These are phyloP conservation scores for Smallanthus sonchifolius DNA, from an alignment of 129 eudicot genomes.

Conservation along the genomic window DNA sequence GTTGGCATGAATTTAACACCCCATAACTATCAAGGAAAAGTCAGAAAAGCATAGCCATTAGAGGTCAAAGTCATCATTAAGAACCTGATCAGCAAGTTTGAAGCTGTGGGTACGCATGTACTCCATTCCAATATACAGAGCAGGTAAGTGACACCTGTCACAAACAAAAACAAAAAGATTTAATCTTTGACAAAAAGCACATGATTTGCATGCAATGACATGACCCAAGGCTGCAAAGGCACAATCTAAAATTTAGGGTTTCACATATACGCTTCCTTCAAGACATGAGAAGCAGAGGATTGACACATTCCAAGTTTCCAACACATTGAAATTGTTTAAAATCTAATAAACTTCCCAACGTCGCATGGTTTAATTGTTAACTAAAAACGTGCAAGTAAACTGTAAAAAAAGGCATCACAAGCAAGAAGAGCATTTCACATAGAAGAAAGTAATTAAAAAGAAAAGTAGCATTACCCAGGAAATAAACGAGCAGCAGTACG, in stretches of 20 bases:
- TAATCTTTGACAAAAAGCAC: constrained; percentile 18
- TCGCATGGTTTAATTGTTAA: not conserved
- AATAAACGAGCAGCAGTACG: constrained; percentile 98
- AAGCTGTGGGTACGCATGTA: constrained; percentile 96
- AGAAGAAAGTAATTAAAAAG: not conserved
- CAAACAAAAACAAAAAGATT: constrained; percentile 32
- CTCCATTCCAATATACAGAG: constrained; percentile 94
- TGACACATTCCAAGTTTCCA: not conserved
- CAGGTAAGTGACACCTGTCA: constrained; percentile 89
- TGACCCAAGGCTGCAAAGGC: constrained; percentile 7
- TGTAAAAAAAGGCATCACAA: not conserved
- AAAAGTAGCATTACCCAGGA: constrained; percentile 66
- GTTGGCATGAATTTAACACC: not conserved
- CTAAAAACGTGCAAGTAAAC: not conserved
- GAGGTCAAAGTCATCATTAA: not conserved
- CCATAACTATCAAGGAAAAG: not conserved
- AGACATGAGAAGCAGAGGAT: not conserved
- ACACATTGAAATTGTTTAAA: not conserved
- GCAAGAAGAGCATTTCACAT: constrained; percentile 7
- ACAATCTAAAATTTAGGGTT: not conserved
- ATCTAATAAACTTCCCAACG: not conserved
- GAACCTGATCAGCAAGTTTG: constrained; percentile 98
- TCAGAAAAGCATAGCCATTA: not conserved
- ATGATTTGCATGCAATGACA: not conserved
- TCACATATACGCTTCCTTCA: not conserved